Conservation (phyloP, 169 alveolate genomes). For the Cryptosporidium sp. region DNA sequence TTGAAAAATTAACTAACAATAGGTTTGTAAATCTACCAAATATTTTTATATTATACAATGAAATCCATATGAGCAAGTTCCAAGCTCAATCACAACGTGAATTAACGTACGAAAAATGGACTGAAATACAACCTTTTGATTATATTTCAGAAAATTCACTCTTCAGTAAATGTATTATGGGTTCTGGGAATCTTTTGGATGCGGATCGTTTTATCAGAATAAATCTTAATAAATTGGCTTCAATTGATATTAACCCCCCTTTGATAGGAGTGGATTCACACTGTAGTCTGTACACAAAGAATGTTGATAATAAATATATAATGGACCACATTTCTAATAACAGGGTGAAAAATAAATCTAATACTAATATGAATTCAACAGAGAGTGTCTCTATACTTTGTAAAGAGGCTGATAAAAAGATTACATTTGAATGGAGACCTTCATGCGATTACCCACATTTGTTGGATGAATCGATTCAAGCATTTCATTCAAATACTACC, state of each 20-base stretch:
- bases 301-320: neutral
- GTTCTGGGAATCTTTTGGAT: neutral
- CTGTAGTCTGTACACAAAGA: neutral
- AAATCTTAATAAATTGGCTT: neutral
- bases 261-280: constrained; percentile 26
- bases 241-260: neutral
- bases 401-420: neutral
- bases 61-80: constrained; percentile 8
- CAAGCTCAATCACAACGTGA: constrained; percentile 50
- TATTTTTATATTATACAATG: constrained; percentile 41
- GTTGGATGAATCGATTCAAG: constrained; percentile 26
- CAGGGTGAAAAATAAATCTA: neutral
- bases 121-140: neutral
- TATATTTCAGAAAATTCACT: neutral
- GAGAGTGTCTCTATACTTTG: neutral
- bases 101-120: constrained; percentile 29
- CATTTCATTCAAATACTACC: neutral
- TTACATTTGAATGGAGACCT: constrained; percentile 53
- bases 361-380: neutral
- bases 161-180: no score
- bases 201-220: constrained; percentile 16
- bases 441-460: constrained; percentile 38
- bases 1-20: constrained; percentile 20
- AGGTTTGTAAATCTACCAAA: constrained; percentile 42
- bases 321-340: neutral